Base-by-base conservation (phyloP, 2,329 filamentous ascomycete genomes). In the Cryphonectria naterciae region DNA sequence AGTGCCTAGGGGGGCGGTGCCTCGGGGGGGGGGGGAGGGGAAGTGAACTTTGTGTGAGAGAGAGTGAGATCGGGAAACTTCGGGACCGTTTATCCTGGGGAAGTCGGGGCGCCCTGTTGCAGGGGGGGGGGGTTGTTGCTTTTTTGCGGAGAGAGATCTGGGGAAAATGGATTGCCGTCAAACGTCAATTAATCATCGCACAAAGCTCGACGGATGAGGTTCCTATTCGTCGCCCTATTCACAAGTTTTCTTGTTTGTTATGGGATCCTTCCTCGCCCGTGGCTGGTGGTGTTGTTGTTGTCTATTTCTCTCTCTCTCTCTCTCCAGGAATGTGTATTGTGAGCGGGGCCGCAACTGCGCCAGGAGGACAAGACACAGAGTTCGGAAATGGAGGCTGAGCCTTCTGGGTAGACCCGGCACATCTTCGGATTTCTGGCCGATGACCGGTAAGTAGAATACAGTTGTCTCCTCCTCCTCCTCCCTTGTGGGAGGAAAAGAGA, bases 121-220 rank as follows among this genome's bases (percentile, higher is more conserved):
- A 72, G 70, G 70, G 54, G 46, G 46, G 62, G 64, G 54, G n/a
- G 1, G 3, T 32, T 32, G 32, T 32, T 32, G 32, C 32, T 32
- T 62, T 62, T 70, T 70, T 72, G 70, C 70, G 70, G 70, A 72
- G 70, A 70, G 68, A 70, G 68, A 72, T 72, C 70, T 70, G 70
- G 70, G 68, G 68, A 72, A 72, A 70, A 66, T 56, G 67, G 67
- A 69, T 67, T 67, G 65, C 62, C 69, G 41, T 69, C 67, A 54
- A 72, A 72, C 63, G 58, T 72, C 67, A 64, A 69, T 70, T 67
- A 56, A 39, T 15, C 56, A 65, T 46, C 62, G 52, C 62, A 65
- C 32, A 32, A 65, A 6, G 15, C 25, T 35, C 2, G 54, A 66
- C 63, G 67, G 68, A 66, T 32, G 52, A 43, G 37, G n/a, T 65